Evolutionary conservation across 106 monocot species (phyloP).

Genomic region (Posidonia australis): DNA sequence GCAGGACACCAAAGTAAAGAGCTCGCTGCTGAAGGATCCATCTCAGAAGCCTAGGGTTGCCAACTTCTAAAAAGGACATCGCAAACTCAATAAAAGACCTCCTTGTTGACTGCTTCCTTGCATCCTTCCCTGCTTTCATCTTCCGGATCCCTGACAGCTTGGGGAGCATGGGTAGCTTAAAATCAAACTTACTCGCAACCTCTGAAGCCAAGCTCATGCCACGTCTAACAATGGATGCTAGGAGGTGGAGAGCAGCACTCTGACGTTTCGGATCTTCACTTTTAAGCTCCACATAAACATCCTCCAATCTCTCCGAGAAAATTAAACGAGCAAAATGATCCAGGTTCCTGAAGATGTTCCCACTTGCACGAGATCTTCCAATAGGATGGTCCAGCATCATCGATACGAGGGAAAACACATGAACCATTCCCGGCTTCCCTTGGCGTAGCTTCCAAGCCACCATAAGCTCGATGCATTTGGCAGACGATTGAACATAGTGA

Average conservation of each 20-base stretch:
- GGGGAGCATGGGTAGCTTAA: slow-evolving; percentile 44
- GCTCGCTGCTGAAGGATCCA: slow-evolving; percentile 84
- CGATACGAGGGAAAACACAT: slow-evolving; percentile 42
- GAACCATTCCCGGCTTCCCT: slow-evolving; percentile 54
- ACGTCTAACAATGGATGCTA: slow-evolving; percentile 55
- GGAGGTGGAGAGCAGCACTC: slow-evolving; percentile 39
- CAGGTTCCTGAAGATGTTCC: slow-evolving; percentile 25
- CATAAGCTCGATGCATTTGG: slow-evolving; percentile 42
- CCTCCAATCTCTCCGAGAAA: slow-evolving; percentile 40
- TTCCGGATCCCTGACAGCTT: slow-evolving; percentile 47
- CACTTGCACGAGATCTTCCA: slow-evolving; percentile 29
- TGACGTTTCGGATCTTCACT: slow-evolving; percentile 51
- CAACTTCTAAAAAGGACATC: slow-evolving; percentile 79
- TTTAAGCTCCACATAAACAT: slow-evolving; percentile 56
- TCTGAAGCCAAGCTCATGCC: slow-evolving; percentile 58
- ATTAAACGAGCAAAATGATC: slow-evolving; percentile 48
- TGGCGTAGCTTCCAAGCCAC: slow-evolving; percentile 63
- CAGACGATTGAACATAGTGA: slow-evolving; percentile 51
- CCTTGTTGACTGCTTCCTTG: slow-evolving; percentile 34
- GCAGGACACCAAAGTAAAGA: slow-evolving; percentile 65
- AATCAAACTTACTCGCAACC: slow-evolving; percentile 60
- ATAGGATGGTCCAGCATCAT: slow-evolving; percentile 44
- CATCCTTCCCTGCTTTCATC: slow-evolving; percentile 26
- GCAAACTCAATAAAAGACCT: slow-evolving; percentile 64
- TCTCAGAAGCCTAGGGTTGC: slow-evolving; percentile 63